These are phyloP conservation scores for Sugiyamaella smithiae DNA, from an alignment of 805 yeast genomes.

Conservation along the genomic window DNA sequence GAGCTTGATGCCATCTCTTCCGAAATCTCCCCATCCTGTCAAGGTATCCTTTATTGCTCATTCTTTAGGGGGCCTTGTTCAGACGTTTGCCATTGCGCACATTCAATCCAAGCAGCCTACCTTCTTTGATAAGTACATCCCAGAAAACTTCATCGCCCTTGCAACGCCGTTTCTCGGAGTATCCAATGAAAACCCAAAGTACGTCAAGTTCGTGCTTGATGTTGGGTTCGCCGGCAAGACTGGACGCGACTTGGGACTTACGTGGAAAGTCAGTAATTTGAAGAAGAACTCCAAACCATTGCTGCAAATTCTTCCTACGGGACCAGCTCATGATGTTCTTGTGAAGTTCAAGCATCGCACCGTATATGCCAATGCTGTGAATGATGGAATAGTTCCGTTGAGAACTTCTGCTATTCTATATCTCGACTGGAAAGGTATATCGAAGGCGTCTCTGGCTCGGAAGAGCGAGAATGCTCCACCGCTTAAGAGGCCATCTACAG, in stretches of 20 bases:
- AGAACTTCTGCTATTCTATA: conserved; percentile 84
- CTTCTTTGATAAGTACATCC: conserved; percentile 59
- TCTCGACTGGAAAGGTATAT: conserved; percentile 77
- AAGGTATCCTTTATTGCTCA: conserved; percentile 88
- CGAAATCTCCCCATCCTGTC: conserved; percentile 31
- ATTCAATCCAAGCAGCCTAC: conserved; percentile 60
- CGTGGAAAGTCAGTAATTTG: conserved; percentile 35
- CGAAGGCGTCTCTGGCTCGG: conserved; percentile 42
- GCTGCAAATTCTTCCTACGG: conserved; percentile 69
- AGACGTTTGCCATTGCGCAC: conserved; percentile 86
- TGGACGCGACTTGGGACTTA: conserved; percentile 83
- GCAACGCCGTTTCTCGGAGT: conserved; percentile 92
- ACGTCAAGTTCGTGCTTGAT: conserved; percentile 77
- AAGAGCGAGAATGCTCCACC: not conserved
- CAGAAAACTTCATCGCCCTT: conserved; percentile 74
- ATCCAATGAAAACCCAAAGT: conserved; percentile 80
- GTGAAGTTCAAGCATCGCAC: conserved; percentile 68
- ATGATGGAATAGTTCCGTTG: conserved; percentile 95
- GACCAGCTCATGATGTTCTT: conserved; percentile 65
- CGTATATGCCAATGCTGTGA: conserved; percentile 80
- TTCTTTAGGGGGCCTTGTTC: conserved; percentile 90
- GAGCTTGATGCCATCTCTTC: conserved; percentile 46
- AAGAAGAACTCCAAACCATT: conserved; percentile 51
- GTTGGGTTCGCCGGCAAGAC: conserved; percentile 90
- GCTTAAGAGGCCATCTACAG: not conserved